Evolutionary conservation across 305 asterid species (phyloP).

Genomic region (Solanum hybrid): DNA sequence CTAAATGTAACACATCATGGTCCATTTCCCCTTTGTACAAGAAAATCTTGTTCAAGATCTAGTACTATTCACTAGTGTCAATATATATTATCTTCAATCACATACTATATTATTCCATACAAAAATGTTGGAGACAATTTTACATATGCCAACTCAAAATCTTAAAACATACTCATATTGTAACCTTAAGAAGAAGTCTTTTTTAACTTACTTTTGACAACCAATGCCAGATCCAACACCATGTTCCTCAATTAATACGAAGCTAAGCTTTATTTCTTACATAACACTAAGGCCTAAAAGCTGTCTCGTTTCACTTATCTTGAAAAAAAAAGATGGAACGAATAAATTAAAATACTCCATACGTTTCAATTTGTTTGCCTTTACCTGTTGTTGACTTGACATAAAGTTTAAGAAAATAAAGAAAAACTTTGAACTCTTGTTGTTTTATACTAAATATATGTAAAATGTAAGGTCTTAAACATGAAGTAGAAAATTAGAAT

Average conservation of each 20-base stretch:
- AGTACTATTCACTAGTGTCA: neutral
- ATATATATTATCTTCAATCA: neutral
- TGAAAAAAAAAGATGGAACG: neutral
- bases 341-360: neutral
- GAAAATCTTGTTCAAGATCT: neutral
- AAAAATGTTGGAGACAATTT: neutral
- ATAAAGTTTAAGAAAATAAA: neutral
- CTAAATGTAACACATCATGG: constrained; percentile 42
- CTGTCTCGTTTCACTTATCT: neutral
- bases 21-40: constrained; percentile 26
- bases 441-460: neutral
- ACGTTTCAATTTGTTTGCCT: neutral
- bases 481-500: neutral
- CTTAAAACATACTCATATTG: constrained; percentile 28
- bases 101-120: neutral
- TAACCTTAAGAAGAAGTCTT: constrained; percentile 6
- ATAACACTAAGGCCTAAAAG: neutral
- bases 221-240: constrained; percentile 10
- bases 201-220: constrained; percentile 12
- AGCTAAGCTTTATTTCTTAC: neutral
- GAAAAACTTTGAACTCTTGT: neutral
- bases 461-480: neutral
- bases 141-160: constrained; percentile 24
- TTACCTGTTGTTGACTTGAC: neutral
- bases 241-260: constrained; percentile 1